phyloP scores from a whole-genome alignment of 2,329 filamentous ascomycete species.

The Apiospora sp. region DNA sequence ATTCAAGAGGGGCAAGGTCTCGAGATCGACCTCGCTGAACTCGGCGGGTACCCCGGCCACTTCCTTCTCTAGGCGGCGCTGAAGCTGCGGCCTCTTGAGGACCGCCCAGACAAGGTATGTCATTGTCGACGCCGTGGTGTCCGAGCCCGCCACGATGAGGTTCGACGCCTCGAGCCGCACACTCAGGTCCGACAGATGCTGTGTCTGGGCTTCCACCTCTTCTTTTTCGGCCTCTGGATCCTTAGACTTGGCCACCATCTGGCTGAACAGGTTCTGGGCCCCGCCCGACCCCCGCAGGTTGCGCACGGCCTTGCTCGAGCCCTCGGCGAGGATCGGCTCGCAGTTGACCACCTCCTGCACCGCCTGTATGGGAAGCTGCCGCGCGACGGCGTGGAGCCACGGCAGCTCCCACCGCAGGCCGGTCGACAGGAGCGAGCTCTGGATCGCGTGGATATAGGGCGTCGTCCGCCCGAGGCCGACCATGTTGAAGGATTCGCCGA shows the following conservation, averaged over 20 bases:
- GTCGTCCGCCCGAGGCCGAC: constrained; percentile 51
- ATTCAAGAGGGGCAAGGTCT: constrained; percentile 49
- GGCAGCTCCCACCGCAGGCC: constrained; percentile 42
- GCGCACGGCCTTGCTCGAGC: no score
- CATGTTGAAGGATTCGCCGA: constrained; percentile 63
- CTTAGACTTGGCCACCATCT: background rate
- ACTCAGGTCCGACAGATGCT: background rate
- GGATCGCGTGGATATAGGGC: constrained; percentile 50
- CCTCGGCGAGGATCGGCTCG: background rate
- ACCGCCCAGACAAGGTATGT: constrained; percentile 56
- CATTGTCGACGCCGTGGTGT: constrained; percentile 58
- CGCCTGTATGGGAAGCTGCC: background rate
- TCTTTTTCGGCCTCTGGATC: background rate
- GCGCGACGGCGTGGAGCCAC: constrained; percentile 29
- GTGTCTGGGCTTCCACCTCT: no score
- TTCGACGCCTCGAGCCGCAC: background rate
- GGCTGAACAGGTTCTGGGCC: background rate
- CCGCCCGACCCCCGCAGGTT: background rate
- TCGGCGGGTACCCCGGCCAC: constrained; percentile 42
- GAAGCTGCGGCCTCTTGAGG: constrained; percentile 41
- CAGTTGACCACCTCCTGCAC: background rate
- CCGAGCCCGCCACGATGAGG: constrained; percentile 54
- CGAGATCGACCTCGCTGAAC: constrained; percentile 44
- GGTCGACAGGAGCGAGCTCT: constrained; percentile 34
- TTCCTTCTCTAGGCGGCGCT: constrained; percentile 44